Evolutionary conservation across 805 yeast genomes (phyloP), one percentile per base, ranked within the genome.

Genomic region (Ogataea populi-albae): DNA sequence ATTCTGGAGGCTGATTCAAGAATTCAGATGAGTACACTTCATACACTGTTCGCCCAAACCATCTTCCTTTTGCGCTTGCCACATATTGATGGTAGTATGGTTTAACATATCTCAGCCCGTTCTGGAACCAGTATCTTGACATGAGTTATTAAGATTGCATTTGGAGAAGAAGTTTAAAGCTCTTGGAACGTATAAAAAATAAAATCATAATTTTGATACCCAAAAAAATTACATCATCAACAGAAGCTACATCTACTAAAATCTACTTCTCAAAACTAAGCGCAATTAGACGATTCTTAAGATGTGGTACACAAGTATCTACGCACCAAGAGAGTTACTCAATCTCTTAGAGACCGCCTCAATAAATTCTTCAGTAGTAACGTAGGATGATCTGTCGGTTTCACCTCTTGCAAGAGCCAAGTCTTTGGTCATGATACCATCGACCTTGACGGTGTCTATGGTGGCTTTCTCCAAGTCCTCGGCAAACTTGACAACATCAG

Each of bases 361-460:
- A 50, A 89, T 78, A 64, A 87, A 89, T 64, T 87, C 96, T 61
- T 84, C 93, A 35, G 97, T 91, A 34, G 94, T 82, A 26, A 88
- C 97, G 51, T 86, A 89, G 23, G 82, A 56, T 14, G 78, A 66
- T 62, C 96, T 81, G 50, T 80, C 84, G 37, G 94, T n/a, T n/a
- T 79, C 83, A 43, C 96, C 96, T 51, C 79, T 74, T 34, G 95
- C 86, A n/a, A 83, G 66, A 10, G 93, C 91, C 57, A 84, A 71
- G 58, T 84, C 93, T 59, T 84, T 84, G 38, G 93, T 84, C 89
- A 83, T 82, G 49, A 81, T 75, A 41, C 83, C 81, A 54, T 82
- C 89, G 43, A 67, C 66, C 46, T 79, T 79, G 33, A 84, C 93
- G 17, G 88, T 80, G 50, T 81, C 83, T 34, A 83, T 53, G 34